Percentiles rank a stretch among this genome's conserved stretches.
Conservation (phyloP, 2,329 filamentous ascomycete species). For the Ceratocystis cacaofunesta region DNA sequence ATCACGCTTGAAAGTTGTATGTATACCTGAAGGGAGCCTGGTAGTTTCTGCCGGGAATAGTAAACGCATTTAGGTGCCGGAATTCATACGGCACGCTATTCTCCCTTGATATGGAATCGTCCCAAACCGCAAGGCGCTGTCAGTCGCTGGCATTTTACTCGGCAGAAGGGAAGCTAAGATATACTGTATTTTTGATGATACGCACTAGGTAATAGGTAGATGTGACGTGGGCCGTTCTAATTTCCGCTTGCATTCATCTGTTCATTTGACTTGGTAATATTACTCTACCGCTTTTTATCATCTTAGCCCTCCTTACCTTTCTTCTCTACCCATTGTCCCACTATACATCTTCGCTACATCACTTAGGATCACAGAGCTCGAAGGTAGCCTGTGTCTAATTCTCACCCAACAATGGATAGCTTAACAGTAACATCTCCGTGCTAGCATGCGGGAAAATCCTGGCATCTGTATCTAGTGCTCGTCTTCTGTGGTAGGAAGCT, state of each 20-base stretch:
- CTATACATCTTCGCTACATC: not conserved
- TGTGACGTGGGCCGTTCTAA: too few relatives aligned
- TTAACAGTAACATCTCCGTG: constrained; percentile 57
- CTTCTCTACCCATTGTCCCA: not conserved
- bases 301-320: not conserved
- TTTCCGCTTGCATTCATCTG: not conserved
- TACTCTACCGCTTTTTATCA: not conserved
- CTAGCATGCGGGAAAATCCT: constrained; percentile 37
- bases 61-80: too few relatives aligned
- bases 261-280: not conserved
- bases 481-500: constrained; percentile 32
- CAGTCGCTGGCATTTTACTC: too few relatives aligned
- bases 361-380: constrained; percentile 28
- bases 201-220: too few relatives aligned
- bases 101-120: too few relatives aligned
- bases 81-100: too few relatives aligned
- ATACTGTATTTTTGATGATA: too few relatives aligned
- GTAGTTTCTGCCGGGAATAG: too few relatives aligned
- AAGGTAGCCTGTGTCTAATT: constrained; percentile 58
- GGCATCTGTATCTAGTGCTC: constrained; percentile 47
- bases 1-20: too few relatives aligned
- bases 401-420: constrained; percentile 51
- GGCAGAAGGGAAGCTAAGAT: too few relatives aligned
- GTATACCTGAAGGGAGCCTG: too few relatives aligned
- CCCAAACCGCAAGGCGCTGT: too few relatives aligned